Conservation (phyloP, 169 alveolate genomes). For the Fabrea salina region DNA sequence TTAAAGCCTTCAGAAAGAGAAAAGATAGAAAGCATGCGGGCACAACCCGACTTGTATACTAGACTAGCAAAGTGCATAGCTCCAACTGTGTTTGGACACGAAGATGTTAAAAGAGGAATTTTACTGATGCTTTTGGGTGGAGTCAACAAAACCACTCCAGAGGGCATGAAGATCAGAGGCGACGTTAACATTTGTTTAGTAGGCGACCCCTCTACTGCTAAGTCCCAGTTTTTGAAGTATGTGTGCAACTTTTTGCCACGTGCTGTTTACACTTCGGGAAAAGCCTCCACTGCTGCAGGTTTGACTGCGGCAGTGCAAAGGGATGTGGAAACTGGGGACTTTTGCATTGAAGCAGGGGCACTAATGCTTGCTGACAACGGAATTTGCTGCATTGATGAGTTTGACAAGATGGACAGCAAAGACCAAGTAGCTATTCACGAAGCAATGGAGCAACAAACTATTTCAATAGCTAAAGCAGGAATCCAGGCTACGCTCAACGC, state of each 20-base stretch:
- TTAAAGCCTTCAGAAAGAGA: slow-evolving; percentile 23
- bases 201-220: slow-evolving; percentile 99
- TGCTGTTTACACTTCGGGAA: slow-evolving; percentile 94
- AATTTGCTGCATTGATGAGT: slow-evolving; percentile 97
- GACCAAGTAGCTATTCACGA: slow-evolving; percentile 99
- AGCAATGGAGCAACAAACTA: slow-evolving; percentile 98
- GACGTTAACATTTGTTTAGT: slow-evolving; percentile 95
- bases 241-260: slow-evolving; percentile 90
- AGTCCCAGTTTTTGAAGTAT: slow-evolving; percentile 93
- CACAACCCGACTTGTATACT: slow-evolving; percentile 57
- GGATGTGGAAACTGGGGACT: slow-evolving; percentile 97
- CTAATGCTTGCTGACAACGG: slow-evolving; percentile 97
- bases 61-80: slow-evolving; percentile 90
- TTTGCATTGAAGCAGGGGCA: slow-evolving; percentile 97
- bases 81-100: slow-evolving; percentile 95
- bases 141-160: slow-evolving; percentile 91
- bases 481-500: slow-evolving; percentile 98
- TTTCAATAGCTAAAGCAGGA: slow-evolving; percentile 97
- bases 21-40: slow-evolving; percentile 56
- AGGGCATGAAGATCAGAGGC: slow-evolving; percentile 93
- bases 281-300: slow-evolving; percentile 97
- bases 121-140: slow-evolving; percentile 96
- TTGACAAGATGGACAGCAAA: slow-evolving; percentile 96
- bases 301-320: slow-evolving; percentile 96
- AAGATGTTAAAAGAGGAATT: slow-evolving; percentile 95